Percentiles rank a stretch among this genome's conserved stretches.
phyloP scores from a whole-genome alignment of 83 land plant genomes.

The Larix sibirica region DNA sequence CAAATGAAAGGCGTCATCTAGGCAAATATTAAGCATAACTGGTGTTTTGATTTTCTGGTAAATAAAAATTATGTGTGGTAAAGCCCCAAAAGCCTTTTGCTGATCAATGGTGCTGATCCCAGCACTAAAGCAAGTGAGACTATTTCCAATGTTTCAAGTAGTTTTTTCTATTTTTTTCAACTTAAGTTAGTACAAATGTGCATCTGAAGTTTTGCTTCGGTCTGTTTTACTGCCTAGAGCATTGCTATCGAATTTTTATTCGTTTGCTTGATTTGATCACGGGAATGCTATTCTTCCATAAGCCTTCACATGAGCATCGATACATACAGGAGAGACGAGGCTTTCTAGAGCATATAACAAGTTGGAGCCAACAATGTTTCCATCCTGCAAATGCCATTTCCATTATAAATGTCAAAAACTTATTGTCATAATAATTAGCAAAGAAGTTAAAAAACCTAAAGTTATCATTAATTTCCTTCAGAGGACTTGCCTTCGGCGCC shows the following conservation, averaged over 20 bases:
- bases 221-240: background rate
- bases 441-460: background rate
- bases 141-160: conserved; percentile 1
- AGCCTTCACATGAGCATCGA: background rate
- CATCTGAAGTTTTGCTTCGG: background rate
- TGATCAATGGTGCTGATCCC: no score
- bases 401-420: background rate
- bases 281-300: conserved; percentile 7
- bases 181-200: background rate
- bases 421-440: background rate
- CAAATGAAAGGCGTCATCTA: no score
- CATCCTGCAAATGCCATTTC: conserved; percentile 68
- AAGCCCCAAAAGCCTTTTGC: no score
- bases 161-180: background rate
- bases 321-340: conserved; percentile 87
- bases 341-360: conserved; percentile 86
- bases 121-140: no score
- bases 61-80: no score
- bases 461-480: background rate
- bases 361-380: conserved; percentile 68
- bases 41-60: no score
- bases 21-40: no score
- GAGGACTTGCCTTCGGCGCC: conserved; percentile 51
- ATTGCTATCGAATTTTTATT: background rate
- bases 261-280: background rate